Conservation (phyloP, 1,284 basidiomycete species). For the Lignosus rhinocerotis region DNA sequence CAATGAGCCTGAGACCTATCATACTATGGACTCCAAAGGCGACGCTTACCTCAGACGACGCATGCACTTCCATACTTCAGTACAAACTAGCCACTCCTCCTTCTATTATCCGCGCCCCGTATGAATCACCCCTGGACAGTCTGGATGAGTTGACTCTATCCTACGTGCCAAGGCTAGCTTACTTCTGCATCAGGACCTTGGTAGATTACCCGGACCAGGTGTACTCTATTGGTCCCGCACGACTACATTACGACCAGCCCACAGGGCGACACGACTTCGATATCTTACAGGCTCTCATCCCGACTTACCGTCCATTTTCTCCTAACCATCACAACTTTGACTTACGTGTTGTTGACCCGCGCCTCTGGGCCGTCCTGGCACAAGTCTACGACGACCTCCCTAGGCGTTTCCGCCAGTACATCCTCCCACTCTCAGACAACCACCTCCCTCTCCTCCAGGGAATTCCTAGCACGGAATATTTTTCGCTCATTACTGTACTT, state of each 20-base stretch:
- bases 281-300: slow-evolving; percentile 40
- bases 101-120: slow-evolving; percentile 28
- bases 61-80: slow-evolving; percentile 37
- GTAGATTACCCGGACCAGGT: slow-evolving; percentile 40
- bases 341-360: slow-evolving; percentile 46
- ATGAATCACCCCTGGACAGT: slow-evolving; percentile 18
- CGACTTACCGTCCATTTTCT: slow-evolving; percentile 28
- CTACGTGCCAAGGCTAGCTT: slow-evolving; percentile 42
- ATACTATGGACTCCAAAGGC: slow-evolving; percentile 29
- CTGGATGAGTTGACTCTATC: slow-evolving; percentile 4
- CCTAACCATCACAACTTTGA: slow-evolving; percentile 27
- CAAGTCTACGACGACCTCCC: slow-evolving; percentile 62
- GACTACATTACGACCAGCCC: slow-evolving; percentile 33
- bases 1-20: slow-evolving; percentile 26
- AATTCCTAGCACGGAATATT: slow-evolving; percentile 52
- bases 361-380: slow-evolving; percentile 59
- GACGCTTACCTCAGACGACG: slow-evolving; percentile 36
- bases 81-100: slow-evolving; percentile 30
- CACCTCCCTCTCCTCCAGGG: slow-evolving; percentile 57
- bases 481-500: slow-evolving; percentile 63
- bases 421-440: slow-evolving; percentile 51
- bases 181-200: slow-evolving; percentile 42
- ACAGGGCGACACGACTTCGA: slow-evolving; percentile 29
- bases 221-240: slow-evolving; percentile 31
- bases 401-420: slow-evolving; percentile 39